These are phyloP conservation scores for Apiospora aurea DNA, from an alignment of 2,329 filamentous ascomycete genomes.

Conservation along the genomic window DNA sequence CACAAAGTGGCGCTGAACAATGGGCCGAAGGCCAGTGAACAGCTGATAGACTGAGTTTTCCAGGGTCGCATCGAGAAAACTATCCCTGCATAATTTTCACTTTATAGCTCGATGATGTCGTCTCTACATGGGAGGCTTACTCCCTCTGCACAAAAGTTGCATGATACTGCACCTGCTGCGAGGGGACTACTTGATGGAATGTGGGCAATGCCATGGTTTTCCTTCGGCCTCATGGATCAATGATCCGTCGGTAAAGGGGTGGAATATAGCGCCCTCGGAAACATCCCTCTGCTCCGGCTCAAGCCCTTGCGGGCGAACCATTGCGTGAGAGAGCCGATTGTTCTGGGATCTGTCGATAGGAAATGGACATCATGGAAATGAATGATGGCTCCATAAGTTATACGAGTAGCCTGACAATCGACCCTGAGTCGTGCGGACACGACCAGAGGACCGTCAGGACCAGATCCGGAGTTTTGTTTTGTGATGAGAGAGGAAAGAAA, in stretches of 20 bases:
- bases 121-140: neutral
- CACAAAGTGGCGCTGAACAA: neutral
- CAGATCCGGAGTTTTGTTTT: constrained; percentile 72
- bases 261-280: constrained; percentile 83
- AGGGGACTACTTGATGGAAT: constrained; percentile 46
- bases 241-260: constrained; percentile 83
- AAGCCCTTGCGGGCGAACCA: constrained; percentile 71
- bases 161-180: constrained; percentile 2
- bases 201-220: constrained; percentile 84
- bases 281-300: constrained; percentile 62
- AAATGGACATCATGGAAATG: constrained; percentile 78
- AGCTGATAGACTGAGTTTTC: neutral
- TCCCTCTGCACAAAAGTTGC: neutral
- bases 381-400: constrained; percentile 79
- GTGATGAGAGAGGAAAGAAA: constrained; percentile 44
- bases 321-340: constrained; percentile 67
- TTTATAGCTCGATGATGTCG: neutral
- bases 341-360: constrained; percentile 97
- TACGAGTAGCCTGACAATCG: constrained; percentile 77
- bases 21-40: neutral
- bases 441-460: constrained; percentile 66
- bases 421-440: constrained; percentile 64
- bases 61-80: neutral
- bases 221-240: constrained; percentile 89
- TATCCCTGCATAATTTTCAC: neutral